Percentiles rank a stretch among this genome's conserved stretches.
Conservation (phyloP, 1,139 yeast genomes). For the Debaryomyces singareniensis region DNA sequence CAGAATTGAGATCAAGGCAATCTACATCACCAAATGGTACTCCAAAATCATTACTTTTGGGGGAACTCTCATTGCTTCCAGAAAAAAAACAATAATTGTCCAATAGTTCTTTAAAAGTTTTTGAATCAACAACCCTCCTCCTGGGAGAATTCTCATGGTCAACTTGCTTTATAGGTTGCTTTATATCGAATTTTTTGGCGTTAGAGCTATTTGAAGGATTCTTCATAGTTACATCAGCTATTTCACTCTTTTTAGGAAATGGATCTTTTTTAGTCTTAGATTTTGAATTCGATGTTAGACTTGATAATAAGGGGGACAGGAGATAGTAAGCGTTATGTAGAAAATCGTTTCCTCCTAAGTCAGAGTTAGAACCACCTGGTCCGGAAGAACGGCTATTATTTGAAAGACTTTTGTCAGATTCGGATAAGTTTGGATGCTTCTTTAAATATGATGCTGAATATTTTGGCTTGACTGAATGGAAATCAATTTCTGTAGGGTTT, state of each 20-base stretch:
- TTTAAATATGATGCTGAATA: constrained; percentile 35
- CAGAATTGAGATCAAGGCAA: neutral
- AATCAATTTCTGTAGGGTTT: constrained; percentile 3
- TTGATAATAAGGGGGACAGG: constrained; percentile 34
- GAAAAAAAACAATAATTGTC: constrained; percentile 66
- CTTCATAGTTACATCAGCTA: neutral
- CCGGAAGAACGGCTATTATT: too few relatives aligned
- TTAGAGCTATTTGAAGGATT: constrained; percentile 1
- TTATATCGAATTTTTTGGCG: neutral
- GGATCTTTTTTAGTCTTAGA: neutral
- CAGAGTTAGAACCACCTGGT: neutral
- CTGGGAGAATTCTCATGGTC: constrained; percentile 3
- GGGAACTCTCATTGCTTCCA: neutral
- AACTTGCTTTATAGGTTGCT: neutral
- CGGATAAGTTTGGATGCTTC: constrained; percentile 10
- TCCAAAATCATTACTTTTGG: neutral
- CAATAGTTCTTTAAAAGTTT: constrained; percentile 60
- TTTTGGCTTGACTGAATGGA: constrained; percentile 18
- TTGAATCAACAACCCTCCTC: constrained; percentile 39
- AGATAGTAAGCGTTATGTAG: constrained; percentile 31
- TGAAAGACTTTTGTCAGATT: neutral
- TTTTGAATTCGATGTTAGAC: constrained; percentile 6
- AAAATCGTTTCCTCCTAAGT: constrained; percentile 18
- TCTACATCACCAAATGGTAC: neutral
- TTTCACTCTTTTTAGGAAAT: neutral